Conservation (phyloP, 2,329 filamentous ascomycete species). For the Lecanosticta acicola region DNA sequence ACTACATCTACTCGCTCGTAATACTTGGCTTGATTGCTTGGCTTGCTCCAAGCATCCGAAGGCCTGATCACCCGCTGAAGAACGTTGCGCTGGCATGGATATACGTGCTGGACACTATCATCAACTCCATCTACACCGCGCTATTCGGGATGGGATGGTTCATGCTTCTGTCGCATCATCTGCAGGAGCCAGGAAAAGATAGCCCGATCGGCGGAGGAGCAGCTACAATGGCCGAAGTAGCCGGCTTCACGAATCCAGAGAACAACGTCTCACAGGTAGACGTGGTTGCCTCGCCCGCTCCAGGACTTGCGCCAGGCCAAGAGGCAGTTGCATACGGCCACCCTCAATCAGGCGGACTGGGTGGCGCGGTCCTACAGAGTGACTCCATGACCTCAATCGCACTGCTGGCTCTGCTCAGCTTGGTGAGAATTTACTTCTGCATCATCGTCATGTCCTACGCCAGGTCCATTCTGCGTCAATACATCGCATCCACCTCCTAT, state of each 20-base stretch:
- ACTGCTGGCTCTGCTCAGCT: conserved; percentile 67
- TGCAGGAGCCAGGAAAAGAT: conserved; percentile 35
- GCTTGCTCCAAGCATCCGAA: conserved; percentile 72
- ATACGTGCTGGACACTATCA: conserved; percentile 73
- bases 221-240: conserved; percentile 55
- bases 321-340: conserved; percentile 47
- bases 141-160: conserved; percentile 85
- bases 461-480: conserved; percentile 66
- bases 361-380: conserved; percentile 61
- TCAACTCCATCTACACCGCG: conserved; percentile 77
- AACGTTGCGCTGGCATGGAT: conserved; percentile 77
- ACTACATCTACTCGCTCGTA: conserved; percentile 81
- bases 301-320: conserved; percentile 45
- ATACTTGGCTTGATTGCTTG: conserved; percentile 62
- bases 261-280: conserved; percentile 53
- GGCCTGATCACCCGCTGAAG: conserved; percentile 53
- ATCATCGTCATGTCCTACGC: conserved; percentile 80
- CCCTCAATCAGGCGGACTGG: conserved; percentile 33
- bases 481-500: conserved; percentile 46
- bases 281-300: conserved; percentile 46
- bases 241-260: conserved; percentile 60
- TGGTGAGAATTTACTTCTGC: conserved; percentile 75
- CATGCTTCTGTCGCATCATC: conserved; percentile 59
- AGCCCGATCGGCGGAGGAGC: conserved; percentile 37
- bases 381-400: conserved; percentile 71